phyloP scores from a whole-genome alignment of 345 rosid genomes.

The Eucalyptus pauciflora region DNA sequence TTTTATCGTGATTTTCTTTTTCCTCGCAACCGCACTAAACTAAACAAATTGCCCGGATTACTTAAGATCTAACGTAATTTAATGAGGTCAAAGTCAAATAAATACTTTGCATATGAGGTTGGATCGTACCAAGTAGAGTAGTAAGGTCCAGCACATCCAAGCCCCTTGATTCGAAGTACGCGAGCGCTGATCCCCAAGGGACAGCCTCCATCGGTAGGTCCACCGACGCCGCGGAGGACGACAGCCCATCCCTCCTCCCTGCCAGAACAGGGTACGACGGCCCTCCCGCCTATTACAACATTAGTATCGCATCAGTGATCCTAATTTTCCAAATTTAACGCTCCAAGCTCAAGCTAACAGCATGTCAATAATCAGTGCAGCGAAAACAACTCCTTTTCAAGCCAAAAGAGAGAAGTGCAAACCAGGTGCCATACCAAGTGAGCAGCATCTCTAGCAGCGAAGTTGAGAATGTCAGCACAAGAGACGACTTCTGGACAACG shows the following conservation, averaged over 20 bases:
- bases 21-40: not conserved
- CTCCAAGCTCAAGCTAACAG: not conserved
- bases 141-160: slow-evolving; percentile 41
- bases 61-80: not conserved
- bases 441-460: slow-evolving; percentile 72
- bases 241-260: slow-evolving; percentile 49
- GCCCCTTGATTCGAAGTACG: slow-evolving; percentile 38
- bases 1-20: not conserved
- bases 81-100: not conserved
- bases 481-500: slow-evolving; percentile 74
- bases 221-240: slow-evolving; percentile 23
- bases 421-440: slow-evolving; percentile 28
- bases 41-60: not conserved
- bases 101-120: not conserved
- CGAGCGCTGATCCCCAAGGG: slow-evolving; percentile 17
- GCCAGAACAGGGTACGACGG: slow-evolving; percentile 49
- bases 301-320: not conserved
- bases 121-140: slow-evolving; percentile 45
- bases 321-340: not conserved
- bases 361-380: not conserved
- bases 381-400: too few relatives aligned
- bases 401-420: not conserved
- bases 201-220: slow-evolving; percentile 41
- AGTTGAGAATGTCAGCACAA: slow-evolving; percentile 77
- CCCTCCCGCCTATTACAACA: slow-evolving; percentile 41